These are phyloP conservation scores for Elsinoe necatrix DNA, from an alignment of 2,329 filamentous ascomycete species.

Conservation along the genomic window DNA sequence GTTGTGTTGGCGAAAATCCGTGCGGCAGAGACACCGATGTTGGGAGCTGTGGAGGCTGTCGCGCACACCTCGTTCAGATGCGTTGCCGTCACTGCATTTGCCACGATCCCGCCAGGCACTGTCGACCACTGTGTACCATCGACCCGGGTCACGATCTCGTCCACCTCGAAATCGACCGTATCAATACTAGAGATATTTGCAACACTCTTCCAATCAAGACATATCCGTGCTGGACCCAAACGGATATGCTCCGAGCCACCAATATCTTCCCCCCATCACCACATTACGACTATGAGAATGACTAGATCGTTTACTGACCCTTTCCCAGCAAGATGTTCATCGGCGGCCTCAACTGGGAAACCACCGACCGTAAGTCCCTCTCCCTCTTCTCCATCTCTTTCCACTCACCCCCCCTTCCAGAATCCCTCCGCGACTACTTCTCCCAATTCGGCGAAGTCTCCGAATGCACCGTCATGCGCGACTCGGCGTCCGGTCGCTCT, in stretches of 20 bases:
- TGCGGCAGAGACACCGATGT: background rate
- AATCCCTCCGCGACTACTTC: constrained; percentile 95
- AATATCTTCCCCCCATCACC: background rate
- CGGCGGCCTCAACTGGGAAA: constrained; percentile 97
- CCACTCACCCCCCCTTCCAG: constrained; percentile 44
- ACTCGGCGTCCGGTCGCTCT: constrained; percentile 85
- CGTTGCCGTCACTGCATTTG: background rate
- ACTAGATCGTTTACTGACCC: constrained; percentile 21
- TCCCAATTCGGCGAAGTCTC: constrained; percentile 95
- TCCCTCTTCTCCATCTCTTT: constrained; percentile 16
- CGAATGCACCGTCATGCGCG: constrained; percentile 98
- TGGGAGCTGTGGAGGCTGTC: background rate
- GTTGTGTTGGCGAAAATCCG: background rate
- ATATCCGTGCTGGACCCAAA: background rate
- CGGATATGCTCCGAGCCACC: background rate
- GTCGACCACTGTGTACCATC: too few relatives aligned
- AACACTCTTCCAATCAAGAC: background rate
- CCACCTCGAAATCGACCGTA: too few relatives aligned
- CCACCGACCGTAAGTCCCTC: constrained; percentile 75
- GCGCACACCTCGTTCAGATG: background rate
- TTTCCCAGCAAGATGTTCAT: constrained; percentile 94
- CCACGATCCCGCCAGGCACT: too few relatives aligned
- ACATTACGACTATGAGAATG: background rate
- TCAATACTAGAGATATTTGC: too few relatives aligned
- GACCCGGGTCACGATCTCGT: too few relatives aligned